These are phyloP conservation scores for Leishmania lainsoni DNA, from an alignment of 208 protist species.

Conservation along the genomic window DNA sequence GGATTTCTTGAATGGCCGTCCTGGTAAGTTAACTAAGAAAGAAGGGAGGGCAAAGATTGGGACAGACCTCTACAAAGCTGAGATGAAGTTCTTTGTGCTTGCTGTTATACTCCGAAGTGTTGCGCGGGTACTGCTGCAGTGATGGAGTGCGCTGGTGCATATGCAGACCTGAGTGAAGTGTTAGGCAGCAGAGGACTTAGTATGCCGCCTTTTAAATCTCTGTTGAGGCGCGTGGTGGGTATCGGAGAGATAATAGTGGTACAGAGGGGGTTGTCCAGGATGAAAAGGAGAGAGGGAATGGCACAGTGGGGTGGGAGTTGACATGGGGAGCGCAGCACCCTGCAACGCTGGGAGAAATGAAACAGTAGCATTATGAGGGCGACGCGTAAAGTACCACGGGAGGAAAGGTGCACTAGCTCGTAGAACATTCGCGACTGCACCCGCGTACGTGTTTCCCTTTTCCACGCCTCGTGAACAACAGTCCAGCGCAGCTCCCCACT, in stretches of 20 bases:
- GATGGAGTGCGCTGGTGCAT: not conserved
- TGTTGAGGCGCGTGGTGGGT: not conserved
- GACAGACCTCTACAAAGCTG: not conserved
- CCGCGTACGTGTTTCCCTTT: not conserved
- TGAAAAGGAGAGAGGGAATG: constrained; percentile 5
- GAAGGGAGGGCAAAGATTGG: not conserved
- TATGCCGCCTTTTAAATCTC: no score
- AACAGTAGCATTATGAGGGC: not conserved
- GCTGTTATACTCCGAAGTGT: not conserved
- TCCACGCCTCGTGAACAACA: not conserved
- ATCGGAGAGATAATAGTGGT: not conserved
- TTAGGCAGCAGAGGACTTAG: not conserved
- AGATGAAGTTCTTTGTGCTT: not conserved
- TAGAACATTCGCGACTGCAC: no score
- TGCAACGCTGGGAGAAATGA: not conserved
- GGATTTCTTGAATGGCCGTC: not conserved
- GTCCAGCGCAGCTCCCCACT: not conserved
- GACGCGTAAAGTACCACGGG: not conserved
- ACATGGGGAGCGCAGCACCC: not conserved
- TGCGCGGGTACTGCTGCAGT: not conserved
- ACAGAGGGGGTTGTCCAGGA: constrained; percentile 1
- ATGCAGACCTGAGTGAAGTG: no score
- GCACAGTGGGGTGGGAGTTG: not conserved
- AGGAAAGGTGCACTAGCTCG: not conserved
- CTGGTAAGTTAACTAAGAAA: not conserved